Base-by-base conservation (phyloP, 208 protist genomes). In the Leishmania braziliensis region DNA sequence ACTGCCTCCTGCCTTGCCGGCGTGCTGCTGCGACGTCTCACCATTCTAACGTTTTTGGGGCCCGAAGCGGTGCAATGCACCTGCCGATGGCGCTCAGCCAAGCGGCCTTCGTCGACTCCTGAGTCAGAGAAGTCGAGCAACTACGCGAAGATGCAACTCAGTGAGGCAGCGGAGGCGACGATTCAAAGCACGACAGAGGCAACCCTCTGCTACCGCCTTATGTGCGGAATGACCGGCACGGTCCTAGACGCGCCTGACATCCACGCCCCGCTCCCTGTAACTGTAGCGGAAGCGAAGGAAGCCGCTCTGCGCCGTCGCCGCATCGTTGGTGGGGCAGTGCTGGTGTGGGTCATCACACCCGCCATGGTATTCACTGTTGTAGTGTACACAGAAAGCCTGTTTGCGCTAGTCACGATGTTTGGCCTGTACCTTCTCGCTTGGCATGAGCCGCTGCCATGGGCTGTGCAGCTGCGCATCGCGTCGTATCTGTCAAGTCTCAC, bases 321-420 rank as follows among this genome's bases (percentile, higher is more conserved):
- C 48, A 77, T 89, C 18, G 82, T 93, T 36, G 94, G 91, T 29
- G 92, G 79, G 6, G 74, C 88, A 51, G 73, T 84, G 58, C 74
- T 96, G 26, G 66, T 93, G 53, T 96, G 89, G 88, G 76, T 95
- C 26, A 48, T 93, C 53, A 90, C 85, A 36, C 94, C 94, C 5
- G 75, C 94, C 33, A 84, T 86, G 80, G 87, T 97, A 6, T 97
- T 96, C 85, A 88, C 89, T 9, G 90, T 95, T 26, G 89, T 79
- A 50, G 66, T 87, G n/a, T 97, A 97, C 86, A 97, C 94, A 5
- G 92, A 97, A 69, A 92, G 88, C 73, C 69, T 94, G 29, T 97
- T 94, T 76, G 86, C 88, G 0, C 77, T 94, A 10, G 69, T 89
- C 39, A 89, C 89, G 0, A 90, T 97, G 58, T 8, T 88, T 3